phyloP scores from a whole-genome alignment of 495 filamentous ascomycete genomes.

The Penicillium daleae region DNA sequence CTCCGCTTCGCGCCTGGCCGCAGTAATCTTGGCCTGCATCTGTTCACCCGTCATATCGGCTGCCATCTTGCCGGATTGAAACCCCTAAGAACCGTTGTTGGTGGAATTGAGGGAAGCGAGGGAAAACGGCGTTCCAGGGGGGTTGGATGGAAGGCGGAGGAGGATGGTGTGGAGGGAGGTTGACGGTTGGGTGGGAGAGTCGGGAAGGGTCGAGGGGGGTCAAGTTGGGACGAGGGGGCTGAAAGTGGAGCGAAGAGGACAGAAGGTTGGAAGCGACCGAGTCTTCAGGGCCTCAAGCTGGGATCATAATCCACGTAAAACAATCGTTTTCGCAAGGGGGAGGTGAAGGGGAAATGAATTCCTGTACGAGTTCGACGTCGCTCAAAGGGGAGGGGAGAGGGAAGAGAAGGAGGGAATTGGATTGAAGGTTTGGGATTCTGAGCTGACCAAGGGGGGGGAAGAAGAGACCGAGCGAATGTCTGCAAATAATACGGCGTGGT shows the following conservation, averaged over 20 bases:
- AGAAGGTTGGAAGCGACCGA: constrained; percentile 23
- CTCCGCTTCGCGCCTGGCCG: constrained; percentile 96
- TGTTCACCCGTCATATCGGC: constrained; percentile 71
- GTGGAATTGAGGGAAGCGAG: constrained; percentile 19
- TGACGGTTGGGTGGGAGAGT: constrained; percentile 8
- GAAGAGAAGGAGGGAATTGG: constrained; percentile 18
- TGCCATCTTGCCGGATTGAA: constrained; percentile 48
- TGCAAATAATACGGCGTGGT: background rate
- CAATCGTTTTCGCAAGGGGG: constrained; percentile 6
- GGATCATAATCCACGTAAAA: constrained; percentile 28
- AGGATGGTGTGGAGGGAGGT: constrained; percentile 15
- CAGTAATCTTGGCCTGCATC: constrained; percentile 89
- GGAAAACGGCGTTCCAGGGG: constrained; percentile 21
- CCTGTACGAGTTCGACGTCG: constrained; percentile 17
- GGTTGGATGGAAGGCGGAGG: constrained; percentile 11
- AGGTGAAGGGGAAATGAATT: background rate
- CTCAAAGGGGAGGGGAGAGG: constrained; percentile 17
- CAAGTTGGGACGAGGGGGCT: constrained; percentile 17
- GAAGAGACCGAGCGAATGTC: background rate
- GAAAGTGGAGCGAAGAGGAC: constrained; percentile 27
- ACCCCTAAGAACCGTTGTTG: constrained; percentile 34
- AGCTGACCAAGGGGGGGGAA: constrained; percentile 25
- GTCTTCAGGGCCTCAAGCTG: constrained; percentile 25
- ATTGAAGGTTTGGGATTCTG: constrained; percentile 22
- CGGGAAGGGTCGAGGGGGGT: constrained; percentile 11